Evolutionary conservation across 306 rosid genomes (phyloP).

Genomic region (Amphicarpaea edgeworthii): DNA sequence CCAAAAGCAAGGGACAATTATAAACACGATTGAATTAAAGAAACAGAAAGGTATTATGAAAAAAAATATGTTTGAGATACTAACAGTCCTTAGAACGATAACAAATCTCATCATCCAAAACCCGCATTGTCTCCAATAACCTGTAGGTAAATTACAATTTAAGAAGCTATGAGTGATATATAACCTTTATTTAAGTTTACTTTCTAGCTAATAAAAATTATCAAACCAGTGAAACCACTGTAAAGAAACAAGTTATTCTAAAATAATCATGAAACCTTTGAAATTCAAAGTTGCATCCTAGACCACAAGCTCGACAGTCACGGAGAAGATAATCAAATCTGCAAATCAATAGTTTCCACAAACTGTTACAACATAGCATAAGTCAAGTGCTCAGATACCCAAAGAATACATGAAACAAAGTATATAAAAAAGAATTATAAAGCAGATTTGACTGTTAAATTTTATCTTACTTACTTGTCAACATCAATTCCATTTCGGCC

Average conservation of each 20-base stretch:
- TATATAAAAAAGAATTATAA: constrained; percentile 1
- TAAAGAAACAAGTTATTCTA: constrained; percentile 23
- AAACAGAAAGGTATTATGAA: constrained; percentile 31
- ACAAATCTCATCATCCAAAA: constrained; percentile 91
- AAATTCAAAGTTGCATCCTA: constrained; percentile 89
- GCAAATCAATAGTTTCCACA: constrained; percentile 48
- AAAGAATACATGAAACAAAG: constrained; percentile 21
- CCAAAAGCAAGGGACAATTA: constrained; percentile 43
- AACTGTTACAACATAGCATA: constrained; percentile 31
- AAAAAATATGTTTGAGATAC: constrained; percentile 47
- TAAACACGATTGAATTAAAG: constrained; percentile 32
- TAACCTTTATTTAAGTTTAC: constrained; percentile 29
- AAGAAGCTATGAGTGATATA: constrained; percentile 32
- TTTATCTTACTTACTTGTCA: constrained; percentile 74
- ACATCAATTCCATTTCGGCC: constrained; percentile 99
- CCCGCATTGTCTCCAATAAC: constrained; percentile 89
- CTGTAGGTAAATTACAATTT: constrained; percentile 56
- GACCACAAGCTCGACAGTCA: constrained; percentile 92
- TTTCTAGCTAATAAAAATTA: constrained; percentile 30
- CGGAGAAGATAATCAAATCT: constrained; percentile 96
- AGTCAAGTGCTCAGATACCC: constrained; percentile 17
- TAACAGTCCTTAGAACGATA: constrained; percentile 86
- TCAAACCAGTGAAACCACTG: background rate
- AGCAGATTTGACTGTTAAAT: constrained; percentile 15
- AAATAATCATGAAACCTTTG: constrained; percentile 63